Evolutionary conservation across 306 rosid species (phyloP).

Genomic region (Cucumis cinereus): DNA sequence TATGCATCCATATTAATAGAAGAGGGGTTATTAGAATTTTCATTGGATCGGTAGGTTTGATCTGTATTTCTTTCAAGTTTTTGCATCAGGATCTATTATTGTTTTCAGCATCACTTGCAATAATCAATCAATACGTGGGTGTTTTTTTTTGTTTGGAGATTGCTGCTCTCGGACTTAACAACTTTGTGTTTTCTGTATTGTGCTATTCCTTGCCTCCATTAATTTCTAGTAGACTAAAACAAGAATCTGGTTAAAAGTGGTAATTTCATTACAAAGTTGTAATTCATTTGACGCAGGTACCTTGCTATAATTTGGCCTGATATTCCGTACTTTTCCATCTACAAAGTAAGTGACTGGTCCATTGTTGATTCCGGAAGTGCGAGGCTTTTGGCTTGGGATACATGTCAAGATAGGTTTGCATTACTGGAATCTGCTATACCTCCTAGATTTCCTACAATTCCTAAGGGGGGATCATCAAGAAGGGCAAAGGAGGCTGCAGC

Average conservation of each 20-base stretch:
- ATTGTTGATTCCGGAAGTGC: constrained; percentile 99
- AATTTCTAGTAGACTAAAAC: not conserved
- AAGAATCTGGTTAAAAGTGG: not conserved
- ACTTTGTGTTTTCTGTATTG: not conserved
- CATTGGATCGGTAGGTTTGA: not conserved
- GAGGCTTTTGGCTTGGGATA: constrained; percentile 96
- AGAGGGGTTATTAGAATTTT: not conserved
- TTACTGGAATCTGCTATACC: constrained; percentile 72
- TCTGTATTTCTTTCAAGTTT: not conserved
- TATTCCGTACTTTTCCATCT: constrained; percentile 91
- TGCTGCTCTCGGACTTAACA: not conserved
- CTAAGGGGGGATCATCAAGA: constrained; percentile 80
- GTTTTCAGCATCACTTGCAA: not conserved
- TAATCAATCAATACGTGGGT: not conserved
- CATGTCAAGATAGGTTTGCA: constrained; percentile 95
- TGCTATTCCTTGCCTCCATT: not conserved
- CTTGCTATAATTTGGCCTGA: constrained; percentile 94
- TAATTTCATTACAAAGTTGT: not conserved
- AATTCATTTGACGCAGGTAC: constrained; percentile 52
- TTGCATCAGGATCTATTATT: not conserved
- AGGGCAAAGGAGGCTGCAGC: constrained; percentile 91
- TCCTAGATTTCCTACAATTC: constrained; percentile 73
- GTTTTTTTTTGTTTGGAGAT: not conserved
- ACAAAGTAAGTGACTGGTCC: constrained; percentile 95
- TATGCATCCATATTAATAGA: not conserved